These are phyloP conservation scores for Bryoglossum gracile DNA, from an alignment of 495 filamentous ascomycete genomes.

Conservation along the genomic window DNA sequence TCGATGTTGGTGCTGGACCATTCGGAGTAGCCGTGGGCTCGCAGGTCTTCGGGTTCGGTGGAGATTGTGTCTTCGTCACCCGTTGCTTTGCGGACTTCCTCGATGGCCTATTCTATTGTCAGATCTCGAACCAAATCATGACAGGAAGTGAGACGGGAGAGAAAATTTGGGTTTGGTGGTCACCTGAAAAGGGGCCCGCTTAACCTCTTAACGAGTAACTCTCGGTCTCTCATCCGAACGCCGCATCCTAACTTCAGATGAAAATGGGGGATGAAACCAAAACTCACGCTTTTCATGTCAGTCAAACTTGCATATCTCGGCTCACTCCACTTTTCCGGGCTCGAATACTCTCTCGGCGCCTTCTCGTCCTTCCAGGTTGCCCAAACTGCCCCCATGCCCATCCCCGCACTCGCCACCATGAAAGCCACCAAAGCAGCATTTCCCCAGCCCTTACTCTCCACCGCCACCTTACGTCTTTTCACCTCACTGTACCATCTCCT, in stretches of 20 bases:
- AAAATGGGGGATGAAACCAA: no score
- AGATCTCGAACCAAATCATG: neutral
- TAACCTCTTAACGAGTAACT: neutral
- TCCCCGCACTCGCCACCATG: slow-evolving; percentile 34
- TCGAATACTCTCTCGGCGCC: slow-evolving; percentile 19
- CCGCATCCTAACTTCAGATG: no score
- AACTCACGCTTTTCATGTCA: slow-evolving; percentile 43
- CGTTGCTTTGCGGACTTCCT: slow-evolving; percentile 51
- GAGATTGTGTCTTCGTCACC: slow-evolving; percentile 65
- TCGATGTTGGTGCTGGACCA: slow-evolving; percentile 82
- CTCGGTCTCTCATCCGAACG: no score
- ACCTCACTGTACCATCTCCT: slow-evolving; percentile 1
- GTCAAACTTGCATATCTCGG: slow-evolving; percentile 41
- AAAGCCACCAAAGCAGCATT: slow-evolving; percentile 28
- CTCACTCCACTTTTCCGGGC: slow-evolving; percentile 30
- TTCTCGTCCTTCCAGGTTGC: neutral
- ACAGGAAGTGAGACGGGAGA: neutral
- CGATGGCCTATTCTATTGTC: slow-evolving; percentile 46
- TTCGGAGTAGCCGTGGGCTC: slow-evolving; percentile 77
- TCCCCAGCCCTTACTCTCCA: slow-evolving; percentile 17
- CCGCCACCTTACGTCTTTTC: neutral
- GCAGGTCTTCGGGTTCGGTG: slow-evolving; percentile 76
- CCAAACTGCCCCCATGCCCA: slow-evolving; percentile 35
- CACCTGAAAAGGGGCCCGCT: neutral
- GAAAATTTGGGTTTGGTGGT: neutral